Evolutionary conservation across 176 grass and related monocot genomes (phyloP), one percentile per base, ranked within the genome.

Genomic region (Carex myosuroides): DNA sequence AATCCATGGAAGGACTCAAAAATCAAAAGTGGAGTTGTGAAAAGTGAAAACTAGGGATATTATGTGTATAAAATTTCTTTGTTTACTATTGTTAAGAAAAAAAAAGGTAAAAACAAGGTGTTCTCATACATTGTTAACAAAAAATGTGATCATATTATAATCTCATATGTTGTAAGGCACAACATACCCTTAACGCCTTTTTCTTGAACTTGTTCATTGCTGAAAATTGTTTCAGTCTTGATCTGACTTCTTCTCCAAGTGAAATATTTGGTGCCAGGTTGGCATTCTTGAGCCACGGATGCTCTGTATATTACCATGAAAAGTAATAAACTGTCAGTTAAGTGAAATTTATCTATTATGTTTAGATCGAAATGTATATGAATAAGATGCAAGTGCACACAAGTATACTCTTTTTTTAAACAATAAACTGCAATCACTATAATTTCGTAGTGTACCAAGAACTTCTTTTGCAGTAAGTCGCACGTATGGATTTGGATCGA

Each of bases 171-270:
- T 60, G 35, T 14, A 70, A 16, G 20, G 10, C 50, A 67, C 41
- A 52, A 88, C 90, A 85, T 90, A 97, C 94, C 86, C 90, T 84
- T 20, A 97, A 79, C 55, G 86, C 95, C 82, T 92, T 97, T 87
- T 94, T 97, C 75, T 97, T 97, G 81, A 97, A 94, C 79, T 91
- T 94, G 86, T 94, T 97, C 95, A 94, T 97, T 29, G 87, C 83
- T 64, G 95, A 91, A 87, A 94, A 97, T 54, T 97, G 95, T 85
- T 91, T 94, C 12, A 97, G 73, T 41, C 87, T 92, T 63, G 89
- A 85, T 69, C 89, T 93, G 75, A 97, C 92, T 44, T 88, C 78
- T 52, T 79, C 92, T 61, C 94, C 94, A 1, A 97, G 94, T 3
- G 94, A 89, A 79, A 94, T 84, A 77, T 94, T 97, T 37, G 92